Evolutionary conservation across 2,329 filamentous ascomycete genomes (phyloP).

Genomic region (Colletotrichum chlorophyti): DNA sequence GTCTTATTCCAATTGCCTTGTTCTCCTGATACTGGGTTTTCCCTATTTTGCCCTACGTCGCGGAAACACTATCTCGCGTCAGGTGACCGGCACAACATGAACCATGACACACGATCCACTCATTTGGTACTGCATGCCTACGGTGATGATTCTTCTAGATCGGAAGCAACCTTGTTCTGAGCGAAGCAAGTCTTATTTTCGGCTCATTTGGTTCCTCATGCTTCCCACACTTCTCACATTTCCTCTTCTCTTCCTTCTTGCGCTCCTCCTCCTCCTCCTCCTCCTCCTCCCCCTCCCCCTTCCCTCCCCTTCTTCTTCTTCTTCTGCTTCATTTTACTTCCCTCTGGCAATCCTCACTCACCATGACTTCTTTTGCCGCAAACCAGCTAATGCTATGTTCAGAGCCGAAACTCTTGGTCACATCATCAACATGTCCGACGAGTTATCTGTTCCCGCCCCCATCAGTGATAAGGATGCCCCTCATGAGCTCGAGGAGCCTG

Average conservation of each 20-base stretch:
- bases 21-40: no score
- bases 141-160: neutral
- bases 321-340: neutral
- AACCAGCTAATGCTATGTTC: neutral
- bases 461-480: conserved; percentile 3
- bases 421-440: conserved; percentile 12
- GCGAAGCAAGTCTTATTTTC: no score
- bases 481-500: neutral
- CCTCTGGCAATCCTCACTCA: neutral
- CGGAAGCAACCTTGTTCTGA: neutral
- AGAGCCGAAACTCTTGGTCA: neutral
- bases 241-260: no score
- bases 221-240: no score
- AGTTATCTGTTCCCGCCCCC: conserved; percentile 1
- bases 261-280: no score
- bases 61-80: neutral
- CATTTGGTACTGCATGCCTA: neutral
- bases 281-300: no score
- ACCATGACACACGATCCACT: neutral
- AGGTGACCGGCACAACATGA: neutral
- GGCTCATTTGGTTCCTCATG: no score
- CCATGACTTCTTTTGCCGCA: neutral
- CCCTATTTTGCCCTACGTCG: neutral
- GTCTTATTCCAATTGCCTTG: no score
- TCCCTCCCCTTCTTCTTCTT: neutral